Percentiles rank a stretch among this genome's conserved stretches.
Evolutionary conservation across 805 yeast species (phyloP).

Genomic region (Cyberlindnera meyerae): DNA sequence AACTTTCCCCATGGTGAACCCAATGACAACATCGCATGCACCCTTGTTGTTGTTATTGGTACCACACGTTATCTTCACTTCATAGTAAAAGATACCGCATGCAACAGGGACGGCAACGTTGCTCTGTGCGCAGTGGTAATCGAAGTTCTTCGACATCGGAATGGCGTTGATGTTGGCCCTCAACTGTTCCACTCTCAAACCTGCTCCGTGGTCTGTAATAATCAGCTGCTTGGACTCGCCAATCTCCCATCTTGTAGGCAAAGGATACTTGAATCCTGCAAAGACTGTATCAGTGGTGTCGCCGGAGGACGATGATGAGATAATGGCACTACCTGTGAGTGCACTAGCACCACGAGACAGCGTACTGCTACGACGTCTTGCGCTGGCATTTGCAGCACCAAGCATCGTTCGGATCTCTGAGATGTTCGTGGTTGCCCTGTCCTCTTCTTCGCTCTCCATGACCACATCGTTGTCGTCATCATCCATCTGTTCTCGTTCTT

Average conservation of each 20-base stretch:
- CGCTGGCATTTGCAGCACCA: too few relatives aligned
- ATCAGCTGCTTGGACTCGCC: constrained; percentile 3
- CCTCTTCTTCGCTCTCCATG: constrained; percentile 7
- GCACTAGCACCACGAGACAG: background rate
- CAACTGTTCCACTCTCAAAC: constrained; percentile 11
- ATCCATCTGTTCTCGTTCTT: too few relatives aligned
- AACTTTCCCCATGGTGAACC: constrained; percentile 35
- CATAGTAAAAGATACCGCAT: constrained; percentile 48
- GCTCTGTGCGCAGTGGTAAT: constrained; percentile 27
- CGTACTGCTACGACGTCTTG: constrained; percentile 4
- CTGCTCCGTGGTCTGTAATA: constrained; percentile 11
- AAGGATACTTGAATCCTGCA: constrained; percentile 13
- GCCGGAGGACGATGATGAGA: background rate
- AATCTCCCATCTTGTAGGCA: constrained; percentile 21
- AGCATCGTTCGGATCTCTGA: too few relatives aligned
- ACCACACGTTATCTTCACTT: constrained; percentile 36
- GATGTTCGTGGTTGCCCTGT: background rate
- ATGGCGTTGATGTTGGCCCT: background rate
- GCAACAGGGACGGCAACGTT: constrained; percentile 33
- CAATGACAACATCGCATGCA: constrained; percentile 36
- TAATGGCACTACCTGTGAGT: background rate
- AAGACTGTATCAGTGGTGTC: background rate
- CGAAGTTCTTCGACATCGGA: constrained; percentile 14
- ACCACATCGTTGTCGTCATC: constrained; percentile 12
- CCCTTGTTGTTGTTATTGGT: constrained; percentile 28